Percentiles rank a stretch among this genome's conserved stretches.
Conservation (phyloP, 176 grass and related monocot genomes). For the Lolium rigidum region DNA sequence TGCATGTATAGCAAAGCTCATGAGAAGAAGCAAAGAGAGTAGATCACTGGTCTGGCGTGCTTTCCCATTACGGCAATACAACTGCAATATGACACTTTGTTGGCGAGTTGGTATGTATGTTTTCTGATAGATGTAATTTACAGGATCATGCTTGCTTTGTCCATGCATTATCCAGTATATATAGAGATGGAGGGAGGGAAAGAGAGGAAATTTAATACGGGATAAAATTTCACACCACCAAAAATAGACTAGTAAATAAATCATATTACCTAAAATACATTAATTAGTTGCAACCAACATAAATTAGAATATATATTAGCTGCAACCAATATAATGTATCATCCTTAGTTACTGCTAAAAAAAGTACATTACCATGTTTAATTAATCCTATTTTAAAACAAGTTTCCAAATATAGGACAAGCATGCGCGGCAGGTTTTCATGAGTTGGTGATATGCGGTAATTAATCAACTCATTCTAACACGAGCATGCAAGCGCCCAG, state of each 20-base stretch:
- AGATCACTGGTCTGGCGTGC: too few species aligned
- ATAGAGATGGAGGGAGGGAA: neutral
- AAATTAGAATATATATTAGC: neutral
- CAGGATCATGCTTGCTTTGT: neutral
- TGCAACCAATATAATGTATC: neutral
- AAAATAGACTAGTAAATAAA: neutral
- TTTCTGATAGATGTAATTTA: neutral
- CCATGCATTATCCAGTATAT: neutral
- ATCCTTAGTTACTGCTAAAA: neutral
- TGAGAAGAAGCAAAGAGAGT: neutral
- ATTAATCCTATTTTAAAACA: neutral
- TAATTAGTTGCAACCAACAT: neutral
- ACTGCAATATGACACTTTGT: neutral
- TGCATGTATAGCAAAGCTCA: conserved; percentile 17
- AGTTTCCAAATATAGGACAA: neutral
- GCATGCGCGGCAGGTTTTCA: neutral
- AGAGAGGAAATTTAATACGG: neutral
- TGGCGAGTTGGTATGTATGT: neutral
- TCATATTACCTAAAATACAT: neutral
- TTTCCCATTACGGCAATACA: neutral
- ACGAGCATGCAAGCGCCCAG: too few species aligned
- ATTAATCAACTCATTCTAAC: too few species aligned
- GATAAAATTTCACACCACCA: neutral
- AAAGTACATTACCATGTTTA: neutral
- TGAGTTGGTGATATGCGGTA: too few species aligned